Evolutionary conservation across 2,329 filamentous ascomycete species (phyloP).

Genomic region (Neopestalotiopsis clavispora): DNA sequence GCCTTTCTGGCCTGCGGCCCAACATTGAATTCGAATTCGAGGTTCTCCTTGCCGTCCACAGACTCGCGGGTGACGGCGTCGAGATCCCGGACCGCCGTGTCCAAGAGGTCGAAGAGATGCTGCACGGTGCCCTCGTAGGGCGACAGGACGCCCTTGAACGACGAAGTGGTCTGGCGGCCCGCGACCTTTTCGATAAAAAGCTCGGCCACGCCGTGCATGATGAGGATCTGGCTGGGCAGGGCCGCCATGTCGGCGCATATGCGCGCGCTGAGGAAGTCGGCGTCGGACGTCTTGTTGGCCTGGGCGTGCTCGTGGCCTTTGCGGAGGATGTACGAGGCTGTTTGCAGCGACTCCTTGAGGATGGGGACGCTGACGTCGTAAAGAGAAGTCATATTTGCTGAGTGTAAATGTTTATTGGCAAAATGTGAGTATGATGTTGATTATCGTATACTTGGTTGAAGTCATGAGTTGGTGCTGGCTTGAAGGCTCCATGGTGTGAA

Average conservation of each 20-base stretch:
- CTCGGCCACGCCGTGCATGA: conserved; percentile 31
- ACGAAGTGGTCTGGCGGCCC: conserved; percentile 35
- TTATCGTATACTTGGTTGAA: no score
- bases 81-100: conserved; percentile 33
- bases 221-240: conserved; percentile 43
- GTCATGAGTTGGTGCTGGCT: no score
- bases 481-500: no score
- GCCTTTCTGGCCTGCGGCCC: conserved; percentile 34
- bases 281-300: conserved; percentile 21
- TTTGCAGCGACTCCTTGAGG: conserved; percentile 34
- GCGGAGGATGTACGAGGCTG: conserved; percentile 38
- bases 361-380: conserved; percentile 42
- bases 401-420: not conserved
- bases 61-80: conserved; percentile 31
- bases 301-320: conserved; percentile 38
- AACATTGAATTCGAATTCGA: conserved; percentile 36
- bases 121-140: conserved; percentile 36
- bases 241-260: conserved; percentile 47
- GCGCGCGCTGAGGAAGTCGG: conserved; percentile 32
- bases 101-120: conserved; percentile 38
- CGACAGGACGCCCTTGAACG: conserved; percentile 17
- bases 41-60: conserved; percentile 35
- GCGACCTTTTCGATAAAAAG: conserved; percentile 38
- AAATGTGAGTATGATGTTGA: not conserved
- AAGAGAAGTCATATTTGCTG: conserved; percentile 33